Evolutionary conservation across 176 grass and related monocot genomes (phyloP).

Genomic region (Oryza meyeriana): DNA sequence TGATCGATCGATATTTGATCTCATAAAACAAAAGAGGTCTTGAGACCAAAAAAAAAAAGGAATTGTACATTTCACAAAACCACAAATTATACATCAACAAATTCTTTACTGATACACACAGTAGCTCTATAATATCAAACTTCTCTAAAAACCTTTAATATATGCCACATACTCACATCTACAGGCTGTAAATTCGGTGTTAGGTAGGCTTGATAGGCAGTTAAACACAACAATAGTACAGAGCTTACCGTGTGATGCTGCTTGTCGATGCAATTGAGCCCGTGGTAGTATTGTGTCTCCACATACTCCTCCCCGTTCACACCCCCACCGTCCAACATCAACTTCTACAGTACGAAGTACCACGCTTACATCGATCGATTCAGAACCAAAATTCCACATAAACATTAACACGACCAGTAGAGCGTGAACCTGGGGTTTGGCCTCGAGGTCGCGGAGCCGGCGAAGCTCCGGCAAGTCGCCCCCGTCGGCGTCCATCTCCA

Average conservation of each 20-base stretch:
- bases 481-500: neutral
- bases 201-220: neutral
- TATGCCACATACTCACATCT: neutral
- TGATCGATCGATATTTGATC: neutral
- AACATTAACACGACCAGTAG: too few species aligned
- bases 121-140: neutral
- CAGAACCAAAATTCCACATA: neutral
- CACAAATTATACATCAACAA: neutral
- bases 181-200: neutral
- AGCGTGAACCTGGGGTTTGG: slow-evolving; percentile 41
- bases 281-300: slow-evolving; percentile 74
- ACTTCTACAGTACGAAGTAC: slow-evolving; percentile 33
- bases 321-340: slow-evolving; percentile 56
- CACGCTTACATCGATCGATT: slow-evolving; percentile 16
- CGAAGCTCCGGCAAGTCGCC: slow-evolving; percentile 56
- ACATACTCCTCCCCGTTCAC: slow-evolving; percentile 61
- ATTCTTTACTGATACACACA: neutral
- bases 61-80: neutral
- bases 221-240: neutral
- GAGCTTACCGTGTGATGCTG: slow-evolving; percentile 73
- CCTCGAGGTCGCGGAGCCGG: slow-evolving; percentile 57
- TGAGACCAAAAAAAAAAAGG: neutral
- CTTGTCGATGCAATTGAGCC: slow-evolving; percentile 70
- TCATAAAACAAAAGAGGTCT: neutral
- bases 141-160: neutral